Evolutionary conservation across 2,329 filamentous ascomycete genomes (phyloP).

Genomic region (Mycogone perniciosa): DNA sequence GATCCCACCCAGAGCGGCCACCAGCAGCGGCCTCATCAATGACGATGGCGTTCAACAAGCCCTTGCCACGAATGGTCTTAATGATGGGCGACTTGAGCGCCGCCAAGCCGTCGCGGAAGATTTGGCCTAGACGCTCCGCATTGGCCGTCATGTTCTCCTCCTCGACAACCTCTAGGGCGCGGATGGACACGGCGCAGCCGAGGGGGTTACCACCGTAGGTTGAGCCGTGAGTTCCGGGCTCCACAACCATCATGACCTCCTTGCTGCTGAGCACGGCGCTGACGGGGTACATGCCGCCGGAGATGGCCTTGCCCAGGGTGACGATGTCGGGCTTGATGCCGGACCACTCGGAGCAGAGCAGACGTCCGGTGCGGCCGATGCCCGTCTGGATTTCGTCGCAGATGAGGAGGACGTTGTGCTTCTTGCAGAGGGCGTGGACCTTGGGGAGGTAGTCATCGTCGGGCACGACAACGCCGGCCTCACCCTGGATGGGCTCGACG

Average conservation of each 20-base stretch:
- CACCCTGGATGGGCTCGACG: slow-evolving; percentile 94
- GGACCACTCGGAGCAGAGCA: slow-evolving; percentile 92
- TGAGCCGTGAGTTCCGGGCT: slow-evolving; percentile 93
- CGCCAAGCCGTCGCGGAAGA: slow-evolving; percentile 74
- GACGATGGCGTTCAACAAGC: slow-evolving; percentile 88
- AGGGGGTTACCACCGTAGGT: slow-evolving; percentile 98
- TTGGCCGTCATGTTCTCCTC: slow-evolving; percentile 84
- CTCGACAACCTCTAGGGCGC: slow-evolving; percentile 86
- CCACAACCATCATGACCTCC: slow-evolving; percentile 91
- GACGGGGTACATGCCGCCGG: slow-evolving; percentile 98
- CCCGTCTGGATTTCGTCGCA: slow-evolving; percentile 99
- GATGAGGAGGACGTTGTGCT: slow-evolving; percentile 93
- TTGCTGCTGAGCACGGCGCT: slow-evolving; percentile 82
- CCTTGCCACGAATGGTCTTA: slow-evolving; percentile 79
- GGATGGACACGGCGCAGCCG: slow-evolving; percentile 90
- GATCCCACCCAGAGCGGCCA: slow-evolving; percentile 88
- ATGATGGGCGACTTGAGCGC: slow-evolving; percentile 77
- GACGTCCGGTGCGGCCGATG: slow-evolving; percentile 87
- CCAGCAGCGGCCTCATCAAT: slow-evolving; percentile 85
- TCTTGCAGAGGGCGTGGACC: slow-evolving; percentile 79
- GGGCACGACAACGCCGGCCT: slow-evolving; percentile 93
- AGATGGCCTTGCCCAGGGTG: slow-evolving; percentile 94
- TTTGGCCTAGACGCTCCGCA: slow-evolving; percentile 71
- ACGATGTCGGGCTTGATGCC: slow-evolving; percentile 94
- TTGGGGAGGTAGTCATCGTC: slow-evolving; percentile 79